Base-by-base conservation (phyloP, 2,329 filamentous ascomycete genomes). In the Leptoxyphium fumago region DNA sequence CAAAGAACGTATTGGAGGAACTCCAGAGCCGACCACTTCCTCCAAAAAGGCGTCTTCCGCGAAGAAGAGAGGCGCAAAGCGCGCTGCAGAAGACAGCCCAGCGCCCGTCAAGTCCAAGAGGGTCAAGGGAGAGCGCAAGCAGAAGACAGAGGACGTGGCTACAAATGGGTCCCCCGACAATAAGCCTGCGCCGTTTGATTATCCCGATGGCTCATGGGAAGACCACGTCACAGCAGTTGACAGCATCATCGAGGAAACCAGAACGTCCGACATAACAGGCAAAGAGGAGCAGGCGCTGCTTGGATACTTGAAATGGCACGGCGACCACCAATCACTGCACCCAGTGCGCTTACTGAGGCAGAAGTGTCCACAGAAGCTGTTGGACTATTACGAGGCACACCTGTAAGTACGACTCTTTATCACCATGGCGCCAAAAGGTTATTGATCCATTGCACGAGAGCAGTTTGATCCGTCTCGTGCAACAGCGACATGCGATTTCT, bases 191-290 rank as follows among this genome's bases (percentile, higher is more conserved):
- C 3, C 3, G 7, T 36, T 13, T 36, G 15, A 5, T 5, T 36
- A 36, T 36, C 84, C 84, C 0, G 69, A 73, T 2, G 84, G 84
- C 7, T 79, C 73, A 29, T 91, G 84, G 84, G 84, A 91, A 51
- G 75, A 85, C 10, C 71, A 83, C 2, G 75, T 89, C 18, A 70
- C 74, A 15, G 68, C 69, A 1, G 78, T 91, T 29, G 82, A 87
- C 51, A 82, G 80, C 0, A 81, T 82, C 45, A 75, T 85, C 53
- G 78, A 85, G 51, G 72, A 74, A 41, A 40, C 45, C 1, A 51
- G 64, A 32, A 52, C 53, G 15, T 34, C 26, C 21, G 42, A 11
- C 17, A 42, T 10, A 28, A 36, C 39, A 50, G 30, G 52, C 13
- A 13, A 36, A 36, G 32, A 36, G 15, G 32, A 36, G 11, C 15